phyloP scores from a whole-genome alignment of 495 filamentous ascomycete genomes.

The Terfezia boudieri region DNA sequence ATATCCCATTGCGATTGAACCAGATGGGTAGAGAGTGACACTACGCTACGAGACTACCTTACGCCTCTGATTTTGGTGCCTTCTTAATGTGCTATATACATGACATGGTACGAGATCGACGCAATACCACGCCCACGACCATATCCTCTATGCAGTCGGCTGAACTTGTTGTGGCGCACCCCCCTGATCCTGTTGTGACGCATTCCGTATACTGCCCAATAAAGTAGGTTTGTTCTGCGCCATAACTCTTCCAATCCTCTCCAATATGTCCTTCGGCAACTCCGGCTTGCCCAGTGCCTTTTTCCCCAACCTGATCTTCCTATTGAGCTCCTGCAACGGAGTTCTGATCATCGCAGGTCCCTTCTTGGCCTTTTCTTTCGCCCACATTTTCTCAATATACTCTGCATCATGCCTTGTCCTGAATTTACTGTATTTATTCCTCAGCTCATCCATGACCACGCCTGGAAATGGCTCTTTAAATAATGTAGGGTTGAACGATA shows the following conservation, averaged over 20 bases:
- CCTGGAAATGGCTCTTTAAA: slow-evolving; percentile 55
- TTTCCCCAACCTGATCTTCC: slow-evolving; percentile 21
- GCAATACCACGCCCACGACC: too few relatives aligned
- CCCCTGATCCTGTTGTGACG: too few relatives aligned
- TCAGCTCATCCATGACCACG: slow-evolving; percentile 62
- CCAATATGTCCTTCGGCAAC: slow-evolving; percentile 38
- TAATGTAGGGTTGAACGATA: slow-evolving; percentile 54
- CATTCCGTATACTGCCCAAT: slow-evolving; percentile 10
- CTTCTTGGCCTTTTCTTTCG: slow-evolving; percentile 33
- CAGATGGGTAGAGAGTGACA: too few relatives aligned
- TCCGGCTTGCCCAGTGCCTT: slow-evolving; percentile 23
- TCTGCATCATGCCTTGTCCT: slow-evolving; percentile 54
- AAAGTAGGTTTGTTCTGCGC: slow-evolving; percentile 28
- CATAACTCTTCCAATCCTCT: slow-evolving; percentile 43
- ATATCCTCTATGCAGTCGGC: too few relatives aligned
- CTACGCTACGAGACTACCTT: too few relatives aligned
- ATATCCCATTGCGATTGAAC: too few relatives aligned
- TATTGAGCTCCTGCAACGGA: slow-evolving; percentile 23
- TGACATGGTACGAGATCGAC: too few relatives aligned
- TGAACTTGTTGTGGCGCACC: too few relatives aligned
- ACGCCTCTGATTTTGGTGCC: too few relatives aligned
- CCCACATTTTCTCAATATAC: slow-evolving; percentile 38
- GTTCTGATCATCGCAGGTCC: slow-evolving; percentile 26
- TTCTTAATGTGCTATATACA: too few relatives aligned
- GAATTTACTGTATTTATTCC: slow-evolving; percentile 66